These are phyloP conservation scores for Mucor circinelloides DNA, from an alignment of 371 early-diverging fungal species.

Conservation along the genomic window DNA sequence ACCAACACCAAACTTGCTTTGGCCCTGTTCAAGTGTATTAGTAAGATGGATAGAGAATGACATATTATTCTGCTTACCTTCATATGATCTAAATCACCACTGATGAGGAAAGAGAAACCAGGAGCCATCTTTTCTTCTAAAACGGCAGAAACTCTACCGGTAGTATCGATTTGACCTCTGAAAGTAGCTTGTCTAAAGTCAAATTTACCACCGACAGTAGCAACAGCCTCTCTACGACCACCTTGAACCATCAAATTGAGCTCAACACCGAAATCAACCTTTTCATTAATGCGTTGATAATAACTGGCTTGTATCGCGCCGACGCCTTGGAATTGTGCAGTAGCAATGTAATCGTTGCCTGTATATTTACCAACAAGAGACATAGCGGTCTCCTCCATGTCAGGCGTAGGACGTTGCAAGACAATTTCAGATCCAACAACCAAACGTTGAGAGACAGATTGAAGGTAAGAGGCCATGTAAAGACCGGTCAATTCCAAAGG, in stretches of 20 bases:
- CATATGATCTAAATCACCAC: slow-evolving; percentile 95
- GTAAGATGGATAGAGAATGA: neutral
- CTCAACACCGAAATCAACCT: slow-evolving; percentile 94
- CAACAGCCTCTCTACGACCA: slow-evolving; percentile 87
- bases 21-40: slow-evolving; percentile 47
- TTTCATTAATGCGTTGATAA: slow-evolving; percentile 90
- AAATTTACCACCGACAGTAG: slow-evolving; percentile 94
- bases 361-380: slow-evolving; percentile 81
- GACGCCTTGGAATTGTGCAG: slow-evolving; percentile 81
- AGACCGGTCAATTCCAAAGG: slow-evolving; percentile 90
- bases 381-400: slow-evolving; percentile 79
- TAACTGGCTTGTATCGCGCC: slow-evolving; percentile 88
- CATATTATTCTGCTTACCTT: slow-evolving; percentile 54
- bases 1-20: slow-evolving; percentile 81
- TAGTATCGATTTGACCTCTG: slow-evolving; percentile 89
- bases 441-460: slow-evolving; percentile 84
- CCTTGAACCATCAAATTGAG: slow-evolving; percentile 80
- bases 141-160: slow-evolving; percentile 85
- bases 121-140: slow-evolving; percentile 96
- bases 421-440: slow-evolving; percentile 89
- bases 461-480: slow-evolving; percentile 85
- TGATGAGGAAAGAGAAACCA: slow-evolving; percentile 88
- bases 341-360: slow-evolving; percentile 74
- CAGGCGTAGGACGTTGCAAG: slow-evolving; percentile 84
- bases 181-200: slow-evolving; percentile 92